A percentile compares a stretch with the other conserved stretches of the same genome.
Evolutionary conservation across 768 basidiomycete genomes (phyloP).

Genomic region (Mycena chlorophos): DNA sequence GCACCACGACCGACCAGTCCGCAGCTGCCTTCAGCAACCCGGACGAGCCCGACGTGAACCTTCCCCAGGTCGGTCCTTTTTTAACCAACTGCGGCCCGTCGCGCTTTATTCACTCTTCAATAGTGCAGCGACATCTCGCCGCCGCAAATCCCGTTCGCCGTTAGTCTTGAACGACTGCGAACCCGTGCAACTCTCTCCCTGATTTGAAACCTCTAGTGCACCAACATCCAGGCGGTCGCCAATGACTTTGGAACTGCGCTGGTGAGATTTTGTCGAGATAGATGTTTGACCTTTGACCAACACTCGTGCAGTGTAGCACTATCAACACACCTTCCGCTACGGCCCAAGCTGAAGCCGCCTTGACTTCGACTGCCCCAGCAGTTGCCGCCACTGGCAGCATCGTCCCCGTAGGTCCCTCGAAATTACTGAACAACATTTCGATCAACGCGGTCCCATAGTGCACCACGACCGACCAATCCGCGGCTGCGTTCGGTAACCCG

Average conservation of each 20-base stretch:
- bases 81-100: too few species aligned
- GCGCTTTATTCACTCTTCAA: too few species aligned
- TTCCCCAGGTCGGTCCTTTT: not conserved
- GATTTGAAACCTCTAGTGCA: too few species aligned
- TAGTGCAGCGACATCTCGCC: not conserved
- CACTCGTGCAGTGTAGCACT: not conserved
- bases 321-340: not conserved
- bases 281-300: not conserved
- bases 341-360: not conserved
- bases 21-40: not conserved
- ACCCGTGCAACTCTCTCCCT: too few species aligned
- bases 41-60: not conserved
- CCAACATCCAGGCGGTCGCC: not conserved
- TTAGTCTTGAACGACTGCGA: too few species aligned
- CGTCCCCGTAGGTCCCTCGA: too few species aligned
- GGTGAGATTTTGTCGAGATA: not conserved
- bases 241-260: not conserved
- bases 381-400: too few species aligned
- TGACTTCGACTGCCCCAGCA: too few species aligned
- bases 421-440: too few species aligned
- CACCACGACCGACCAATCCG: not conserved
- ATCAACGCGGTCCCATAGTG: too few species aligned
- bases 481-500: not conserved
- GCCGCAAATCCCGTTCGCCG: not conserved
- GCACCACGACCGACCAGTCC: not conserved